Percentiles rank a stretch among this genome's conserved stretches.
These are phyloP conservation scores for Camellia japonica DNA, from an alignment of 148 eudicot genomes.

Conservation along the genomic window DNA sequence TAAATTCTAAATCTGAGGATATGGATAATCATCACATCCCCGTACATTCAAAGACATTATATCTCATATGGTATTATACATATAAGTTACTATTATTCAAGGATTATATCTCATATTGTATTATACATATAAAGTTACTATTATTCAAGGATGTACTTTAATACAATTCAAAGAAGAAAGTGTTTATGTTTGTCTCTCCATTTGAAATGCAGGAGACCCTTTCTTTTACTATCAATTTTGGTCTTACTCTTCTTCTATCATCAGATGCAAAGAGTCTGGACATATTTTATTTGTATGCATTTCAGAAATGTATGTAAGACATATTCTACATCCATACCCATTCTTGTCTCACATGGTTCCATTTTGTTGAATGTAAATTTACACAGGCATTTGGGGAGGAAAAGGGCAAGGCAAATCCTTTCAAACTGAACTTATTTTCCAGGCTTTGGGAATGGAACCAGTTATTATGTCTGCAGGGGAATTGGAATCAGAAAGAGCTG, in stretches of 20 bases:
- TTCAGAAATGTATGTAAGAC: no score
- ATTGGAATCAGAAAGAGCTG: conserved; percentile 94
- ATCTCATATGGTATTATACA: neutral
- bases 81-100: neutral
- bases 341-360: neutral
- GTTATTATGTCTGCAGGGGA: conserved; percentile 98
- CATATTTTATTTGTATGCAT: neutral
- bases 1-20: neutral
- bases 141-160: neutral
- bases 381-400: conserved; percentile 93
- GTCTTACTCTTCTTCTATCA: neutral
- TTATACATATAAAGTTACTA: neutral
- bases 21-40: neutral
- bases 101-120: neutral
- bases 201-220: neutral
- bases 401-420: conserved; percentile 98
- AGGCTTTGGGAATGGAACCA: conserved; percentile 88
- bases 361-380: neutral
- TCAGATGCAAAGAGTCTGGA: neutral
- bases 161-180: neutral
- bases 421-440: conserved; percentile 93
- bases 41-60: neutral
- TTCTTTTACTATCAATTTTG: neutral
- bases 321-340: neutral
- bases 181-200: neutral